Base-by-base conservation (phyloP, 768 basidiomycete species). In the Boletales sp. region DNA sequence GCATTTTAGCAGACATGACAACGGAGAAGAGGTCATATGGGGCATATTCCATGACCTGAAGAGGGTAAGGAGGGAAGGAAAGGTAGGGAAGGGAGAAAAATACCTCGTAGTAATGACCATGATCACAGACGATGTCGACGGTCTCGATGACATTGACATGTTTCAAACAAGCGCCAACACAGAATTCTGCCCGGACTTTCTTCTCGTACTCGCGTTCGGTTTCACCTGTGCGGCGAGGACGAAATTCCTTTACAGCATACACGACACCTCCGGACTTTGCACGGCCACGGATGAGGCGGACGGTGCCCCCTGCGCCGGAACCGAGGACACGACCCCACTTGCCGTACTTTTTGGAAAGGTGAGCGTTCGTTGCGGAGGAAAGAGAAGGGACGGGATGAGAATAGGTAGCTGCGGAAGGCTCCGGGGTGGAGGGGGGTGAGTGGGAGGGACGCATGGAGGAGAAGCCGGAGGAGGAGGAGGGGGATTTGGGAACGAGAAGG, bases 1-100 rank as follows among this genome's bases (percentile, higher is more conserved):
- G 82, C 97, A 99, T 99, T 73, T 93, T 97, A 56, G 92, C 90
- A 14, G 94, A 94, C 97, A 99, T 99, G 78, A 99, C 97, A 64
- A 97, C 94, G 52, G 89, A 91, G 74, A 99, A 99, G 49, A 99
- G 84, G 72, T 99, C 97, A 64, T 85, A 97, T 15, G 97, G 97
- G 3, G 97, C 97, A 62, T 97, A 98, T 70, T 98, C 95, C 97
- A 99, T 99, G 74, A 97, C 88, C 94, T 97, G 43, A 12, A 56
- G 35, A 60, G 56, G 42, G 12, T 44, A 31, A 14, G 34, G 8
- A 4, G n/a, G 8, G 40, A 34, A 24, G 53, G 34, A 43, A 47
- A 27, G 53, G 15, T 17, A 40, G 44, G n/a, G 1, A 24, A 45
- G 31, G 35, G 47, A 35, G 47, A 45, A 45, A 51, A 54, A 49